Evolutionary conservation across 2,329 filamentous ascomycete species (phyloP).

Genomic region (Ambrosiella xylebori): DNA sequence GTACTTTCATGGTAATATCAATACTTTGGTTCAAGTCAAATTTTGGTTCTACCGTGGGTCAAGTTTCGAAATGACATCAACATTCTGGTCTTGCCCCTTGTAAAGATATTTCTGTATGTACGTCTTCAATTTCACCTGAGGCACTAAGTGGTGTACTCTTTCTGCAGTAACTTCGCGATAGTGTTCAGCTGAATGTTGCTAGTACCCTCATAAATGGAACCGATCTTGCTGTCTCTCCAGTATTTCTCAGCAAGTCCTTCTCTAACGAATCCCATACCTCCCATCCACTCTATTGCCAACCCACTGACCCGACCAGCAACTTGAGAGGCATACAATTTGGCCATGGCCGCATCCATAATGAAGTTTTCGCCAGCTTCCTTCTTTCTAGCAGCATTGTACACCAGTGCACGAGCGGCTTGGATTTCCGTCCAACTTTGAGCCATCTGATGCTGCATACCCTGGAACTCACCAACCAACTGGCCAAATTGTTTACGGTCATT

Average conservation of each 20-base stretch:
- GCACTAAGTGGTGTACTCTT: slow-evolving; percentile 34
- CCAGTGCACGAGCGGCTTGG: slow-evolving; percentile 70
- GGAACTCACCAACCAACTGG: slow-evolving; percentile 83
- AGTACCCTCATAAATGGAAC: slow-evolving; percentile 89
- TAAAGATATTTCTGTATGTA: not conserved
- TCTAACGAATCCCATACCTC: slow-evolving; percentile 94
- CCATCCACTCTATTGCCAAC: slow-evolving; percentile 95
- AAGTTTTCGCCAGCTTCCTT: slow-evolving; percentile 97
- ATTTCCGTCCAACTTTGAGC: slow-evolving; percentile 94
- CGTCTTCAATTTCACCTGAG: not conserved
- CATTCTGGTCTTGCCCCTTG: too few species aligned
- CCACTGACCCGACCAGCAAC: slow-evolving; percentile 76
- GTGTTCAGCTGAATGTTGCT: slow-evolving; percentile 58
- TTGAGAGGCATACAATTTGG: slow-evolving; percentile 87
- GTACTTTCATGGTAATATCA: too few species aligned
- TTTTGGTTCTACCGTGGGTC: too few species aligned
- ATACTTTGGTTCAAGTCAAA: too few species aligned
- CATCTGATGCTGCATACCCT: slow-evolving; percentile 98
- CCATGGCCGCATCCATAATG: slow-evolving; percentile 92
- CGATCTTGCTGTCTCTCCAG: slow-evolving; percentile 96
- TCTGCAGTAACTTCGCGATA: slow-evolving; percentile 45
- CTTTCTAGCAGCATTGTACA: slow-evolving; percentile 92
- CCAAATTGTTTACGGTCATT: slow-evolving; percentile 98
- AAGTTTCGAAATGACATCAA: too few species aligned
- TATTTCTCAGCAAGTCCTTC: slow-evolving; percentile 97